These are phyloP conservation scores for Skeletonema grethae DNA, from an alignment of 108 stramenopile genomes.

Conservation along the genomic window DNA sequence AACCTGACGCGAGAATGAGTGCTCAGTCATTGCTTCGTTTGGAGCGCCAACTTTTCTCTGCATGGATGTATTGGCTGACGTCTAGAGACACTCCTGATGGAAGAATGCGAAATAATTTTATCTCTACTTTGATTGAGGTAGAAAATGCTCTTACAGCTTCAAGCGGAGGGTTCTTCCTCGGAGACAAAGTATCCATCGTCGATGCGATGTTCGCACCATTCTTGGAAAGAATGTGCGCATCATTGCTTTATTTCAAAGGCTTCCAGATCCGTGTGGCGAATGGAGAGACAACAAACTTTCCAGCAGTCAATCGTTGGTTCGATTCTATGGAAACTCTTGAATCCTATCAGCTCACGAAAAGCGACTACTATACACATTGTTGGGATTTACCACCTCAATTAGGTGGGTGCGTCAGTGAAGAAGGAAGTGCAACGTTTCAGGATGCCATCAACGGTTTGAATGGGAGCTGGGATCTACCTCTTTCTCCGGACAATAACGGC, in stretches of 20 bases:
- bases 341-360: conserved; percentile 84
- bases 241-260: conserved; percentile 88
- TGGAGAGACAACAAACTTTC: conserved; percentile 60
- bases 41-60: conserved; percentile 82
- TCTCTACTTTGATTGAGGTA: conserved; percentile 63
- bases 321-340: conserved; percentile 88
- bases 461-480: conserved; percentile 79
- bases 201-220: conserved; percentile 88
- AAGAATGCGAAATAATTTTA: conserved; percentile 50
- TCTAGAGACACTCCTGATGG: conserved; percentile 48
- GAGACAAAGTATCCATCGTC: conserved; percentile 64
- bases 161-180: conserved; percentile 87
- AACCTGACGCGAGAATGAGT: conserved; percentile 34
- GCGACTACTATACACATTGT: conserved; percentile 92
- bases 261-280: conserved; percentile 77
- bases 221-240: conserved; percentile 90
- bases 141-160: conserved; percentile 57
- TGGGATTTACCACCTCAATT: conserved; percentile 96
- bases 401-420: conserved; percentile 82
- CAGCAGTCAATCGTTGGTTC: conserved; percentile 88
- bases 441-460: conserved; percentile 72
- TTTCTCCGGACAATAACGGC: conserved; percentile 67
- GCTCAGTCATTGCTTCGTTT: conserved; percentile 71
- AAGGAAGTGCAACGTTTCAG: conserved; percentile 61
- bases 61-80: conserved; percentile 92